Conservation (phyloP, 1,139 yeast species). For the Debaryomyces fabryi region DNA sequence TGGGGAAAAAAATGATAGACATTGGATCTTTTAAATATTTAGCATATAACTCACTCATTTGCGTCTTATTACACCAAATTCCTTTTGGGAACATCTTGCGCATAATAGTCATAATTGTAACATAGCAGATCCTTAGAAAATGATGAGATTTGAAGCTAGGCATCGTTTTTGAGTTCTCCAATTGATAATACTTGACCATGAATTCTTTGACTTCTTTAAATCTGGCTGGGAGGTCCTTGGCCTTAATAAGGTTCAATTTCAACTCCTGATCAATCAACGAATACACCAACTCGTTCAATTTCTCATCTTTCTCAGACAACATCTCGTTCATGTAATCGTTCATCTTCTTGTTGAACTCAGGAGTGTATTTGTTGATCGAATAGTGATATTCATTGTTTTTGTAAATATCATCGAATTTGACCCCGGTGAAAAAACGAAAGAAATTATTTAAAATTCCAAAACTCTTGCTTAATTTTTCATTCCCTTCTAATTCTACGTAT, state of each 20-base stretch:
- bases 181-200: constrained; percentile 42
- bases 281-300: constrained; percentile 42
- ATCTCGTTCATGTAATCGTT: constrained; percentile 36
- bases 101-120: constrained; percentile 40
- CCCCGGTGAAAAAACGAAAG: constrained; percentile 32
- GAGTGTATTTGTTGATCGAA: constrained; percentile 37
- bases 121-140: constrained; percentile 39
- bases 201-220: constrained; percentile 42
- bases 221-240: constrained; percentile 37
- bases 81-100: constrained; percentile 48
- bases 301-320: constrained; percentile 35
- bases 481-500: constrained; percentile 32
- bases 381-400: constrained; percentile 38
- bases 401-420: constrained; percentile 36
- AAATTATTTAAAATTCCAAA: constrained; percentile 39
- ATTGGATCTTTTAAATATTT: constrained; percentile 43
- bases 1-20: constrained; percentile 48
- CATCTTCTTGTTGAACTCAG: constrained; percentile 32
- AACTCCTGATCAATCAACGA: constrained; percentile 44
- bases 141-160: constrained; percentile 32
- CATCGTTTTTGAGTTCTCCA: constrained; percentile 40
- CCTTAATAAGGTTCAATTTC: constrained; percentile 41
- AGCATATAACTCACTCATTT: constrained; percentile 33
- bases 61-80: constrained; percentile 42
- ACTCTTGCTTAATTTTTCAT: constrained; percentile 27